phyloP scores from a whole-genome alignment of 331 rosid species.

The Dryas integrifolia region DNA sequence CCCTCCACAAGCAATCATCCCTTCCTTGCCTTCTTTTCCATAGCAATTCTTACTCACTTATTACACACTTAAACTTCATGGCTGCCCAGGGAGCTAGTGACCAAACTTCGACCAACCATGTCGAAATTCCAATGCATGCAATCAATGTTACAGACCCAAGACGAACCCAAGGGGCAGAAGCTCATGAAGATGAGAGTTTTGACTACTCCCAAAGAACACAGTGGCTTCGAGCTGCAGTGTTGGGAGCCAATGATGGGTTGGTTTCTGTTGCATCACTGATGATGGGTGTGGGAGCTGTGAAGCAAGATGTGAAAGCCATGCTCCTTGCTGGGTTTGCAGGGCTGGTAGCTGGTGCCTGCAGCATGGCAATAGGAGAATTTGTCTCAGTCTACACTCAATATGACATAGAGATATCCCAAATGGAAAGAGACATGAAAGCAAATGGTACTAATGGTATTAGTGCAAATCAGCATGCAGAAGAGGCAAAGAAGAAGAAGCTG shows the following conservation, averaged over 20 bases:
- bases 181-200: neutral
- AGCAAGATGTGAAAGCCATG: constrained; percentile 48
- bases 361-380: constrained; percentile 73
- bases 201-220: constrained; percentile 56
- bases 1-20: constrained; percentile 32
- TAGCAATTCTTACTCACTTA: neutral
- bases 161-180: constrained; percentile 13
- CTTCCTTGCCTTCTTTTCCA: neutral
- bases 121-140: constrained; percentile 18
- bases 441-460: neutral
- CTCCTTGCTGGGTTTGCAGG: constrained; percentile 65
- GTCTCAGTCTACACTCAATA: constrained; percentile 61
- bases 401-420: constrained; percentile 53
- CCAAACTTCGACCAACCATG: constrained; percentile 11
- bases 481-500: constrained; percentile 28
- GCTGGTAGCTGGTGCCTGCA: constrained; percentile 59
- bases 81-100: constrained; percentile 25
- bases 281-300: constrained; percentile 78
- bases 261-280: constrained; percentile 60
- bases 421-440: constrained; percentile 38
- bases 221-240: constrained; percentile 68
- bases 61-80: constrained; percentile 20
- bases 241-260: constrained; percentile 72
- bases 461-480: neutral
- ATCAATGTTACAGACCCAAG: constrained; percentile 13